Evolutionary conservation across 805 yeast species (phyloP).

Genomic region (Zygosaccharomyces lentus): DNA sequence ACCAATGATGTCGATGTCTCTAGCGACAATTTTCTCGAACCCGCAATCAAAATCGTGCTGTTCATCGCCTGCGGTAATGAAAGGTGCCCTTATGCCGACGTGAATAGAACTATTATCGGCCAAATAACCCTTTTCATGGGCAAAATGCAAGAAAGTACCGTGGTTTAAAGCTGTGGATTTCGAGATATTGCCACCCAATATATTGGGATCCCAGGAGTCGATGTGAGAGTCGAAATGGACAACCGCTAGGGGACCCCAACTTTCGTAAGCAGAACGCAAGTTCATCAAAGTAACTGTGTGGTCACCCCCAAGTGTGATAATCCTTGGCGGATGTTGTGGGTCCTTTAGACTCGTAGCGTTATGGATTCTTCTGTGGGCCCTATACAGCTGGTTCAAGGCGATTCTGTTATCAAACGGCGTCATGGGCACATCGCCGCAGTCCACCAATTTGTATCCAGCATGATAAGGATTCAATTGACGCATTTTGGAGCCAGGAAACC

Average conservation of each 20-base stretch:
- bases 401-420: slow-evolving; percentile 56
- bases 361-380: slow-evolving; percentile 49
- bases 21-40: slow-evolving; percentile 41
- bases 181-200: slow-evolving; percentile 55
- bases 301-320: slow-evolving; percentile 58
- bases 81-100: slow-evolving; percentile 61
- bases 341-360: slow-evolving; percentile 30
- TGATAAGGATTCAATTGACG: slow-evolving; percentile 43
- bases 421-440: slow-evolving; percentile 60
- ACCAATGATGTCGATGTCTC: slow-evolving; percentile 43
- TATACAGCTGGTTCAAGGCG: slow-evolving; percentile 52
- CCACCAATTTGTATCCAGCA: slow-evolving; percentile 40
- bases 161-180: slow-evolving; percentile 54
- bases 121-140: slow-evolving; percentile 58
- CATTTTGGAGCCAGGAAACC: slow-evolving; percentile 37
- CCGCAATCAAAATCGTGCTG: slow-evolving; percentile 47
- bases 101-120: slow-evolving; percentile 45
- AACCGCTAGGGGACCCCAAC: slow-evolving; percentile 46
- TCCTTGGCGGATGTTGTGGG: slow-evolving; percentile 35
- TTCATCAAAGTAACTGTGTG: slow-evolving; percentile 54
- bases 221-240: slow-evolving; percentile 64
- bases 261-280: slow-evolving; percentile 48
- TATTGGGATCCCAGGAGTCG: slow-evolving; percentile 62
- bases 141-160: slow-evolving; percentile 64
- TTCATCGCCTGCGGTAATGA: slow-evolving; percentile 45